Base-by-base conservation (phyloP, 1,139 yeast genomes). In the Pichia sp. region DNA sequence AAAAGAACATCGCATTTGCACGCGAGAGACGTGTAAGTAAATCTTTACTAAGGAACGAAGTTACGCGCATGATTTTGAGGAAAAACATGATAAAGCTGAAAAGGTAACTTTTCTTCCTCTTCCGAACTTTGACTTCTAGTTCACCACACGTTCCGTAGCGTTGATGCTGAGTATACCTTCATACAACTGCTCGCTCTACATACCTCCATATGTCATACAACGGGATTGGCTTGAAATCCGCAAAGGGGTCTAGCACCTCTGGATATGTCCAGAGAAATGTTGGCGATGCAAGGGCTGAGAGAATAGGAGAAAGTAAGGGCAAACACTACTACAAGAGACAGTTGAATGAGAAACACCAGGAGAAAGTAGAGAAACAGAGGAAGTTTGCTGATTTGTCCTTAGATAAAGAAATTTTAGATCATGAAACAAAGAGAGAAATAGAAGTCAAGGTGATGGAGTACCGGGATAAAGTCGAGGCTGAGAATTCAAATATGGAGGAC, bases 231-330 rank as follows among this genome's bases (percentile, higher is more conserved):
- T 72, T 85, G 31, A 76, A 75, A 49, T 79, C 85, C 0, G 81
- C 87, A 0, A 72, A 89, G 54, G 95, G 95, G 0, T 75, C 87
- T 0, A 89, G 89, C 0, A 86, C 93, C 1, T 84, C 86, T 45
- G 95, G 95, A 0, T 77, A 78, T 64, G 75, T 87, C 4, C 87
- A 84, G 64, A 72, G 75, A 54, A 85, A 78, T 60, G 59, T 73
- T 5, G 72, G 80, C 0, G 63, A 72, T 13, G 48, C 66, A 1
- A 54, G 60, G 19, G 56, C 59, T 19, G 54, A 58, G n/a, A 59
- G 63, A 26, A 61, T 59, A 51, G 69, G 61, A 55, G 66, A 51
- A 57, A 64, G 61, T 46, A 52, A 65, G 29, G 67, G 70, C 3
- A 75, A 73, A 15, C 70, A 69, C 44, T 75, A 67, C 60, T 71